Evolutionary conservation across 2,329 filamentous ascomycete genomes (phyloP).

Genomic region (Corinectria fuckeliana): DNA sequence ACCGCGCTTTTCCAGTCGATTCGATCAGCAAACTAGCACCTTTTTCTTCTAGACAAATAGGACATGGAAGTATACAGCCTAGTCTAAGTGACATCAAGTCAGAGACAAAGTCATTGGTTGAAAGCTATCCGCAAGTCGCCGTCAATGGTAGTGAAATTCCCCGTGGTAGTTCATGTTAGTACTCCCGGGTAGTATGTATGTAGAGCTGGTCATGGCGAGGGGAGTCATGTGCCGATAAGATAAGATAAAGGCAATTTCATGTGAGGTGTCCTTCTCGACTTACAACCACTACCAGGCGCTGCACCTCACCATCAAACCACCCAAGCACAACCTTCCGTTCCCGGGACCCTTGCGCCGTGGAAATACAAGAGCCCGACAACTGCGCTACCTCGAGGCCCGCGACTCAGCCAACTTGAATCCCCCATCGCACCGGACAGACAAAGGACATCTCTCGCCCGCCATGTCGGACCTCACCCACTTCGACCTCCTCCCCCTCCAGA

Average conservation of each 20-base stretch:
- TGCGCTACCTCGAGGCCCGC: neutral
- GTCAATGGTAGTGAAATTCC: neutral
- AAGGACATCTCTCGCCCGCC: slow-evolving; percentile 20
- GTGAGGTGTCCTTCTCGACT: slow-evolving; percentile 42
- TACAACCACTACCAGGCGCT: slow-evolving; percentile 11
- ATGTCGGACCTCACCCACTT: slow-evolving; percentile 75
- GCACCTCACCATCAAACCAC: slow-evolving; percentile 6
- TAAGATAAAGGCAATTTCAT: slow-evolving; percentile 38
- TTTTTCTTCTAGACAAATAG: too few relatives aligned
- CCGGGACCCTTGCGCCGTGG: neutral
- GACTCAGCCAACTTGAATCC: neutral
- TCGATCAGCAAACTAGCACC: too few relatives aligned
- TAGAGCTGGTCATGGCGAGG: slow-evolving; percentile 7
- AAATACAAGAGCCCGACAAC: neutral
- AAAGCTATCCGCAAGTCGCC: neutral
- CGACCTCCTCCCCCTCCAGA: slow-evolving; percentile 78
- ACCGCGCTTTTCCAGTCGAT: too few relatives aligned
- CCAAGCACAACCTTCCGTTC: neutral
- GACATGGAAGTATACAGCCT: too few relatives aligned
- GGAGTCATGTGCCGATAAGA: slow-evolving; percentile 49
- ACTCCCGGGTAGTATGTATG: slow-evolving; percentile 28
- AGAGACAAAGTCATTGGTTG: too few relatives aligned
- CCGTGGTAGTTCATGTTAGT: neutral
- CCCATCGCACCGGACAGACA: neutral
- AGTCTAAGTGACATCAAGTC: too few relatives aligned